phyloP scores from a whole-genome alignment of 2,329 filamentous ascomycete genomes.

The Colletotrichum kahawae region DNA sequence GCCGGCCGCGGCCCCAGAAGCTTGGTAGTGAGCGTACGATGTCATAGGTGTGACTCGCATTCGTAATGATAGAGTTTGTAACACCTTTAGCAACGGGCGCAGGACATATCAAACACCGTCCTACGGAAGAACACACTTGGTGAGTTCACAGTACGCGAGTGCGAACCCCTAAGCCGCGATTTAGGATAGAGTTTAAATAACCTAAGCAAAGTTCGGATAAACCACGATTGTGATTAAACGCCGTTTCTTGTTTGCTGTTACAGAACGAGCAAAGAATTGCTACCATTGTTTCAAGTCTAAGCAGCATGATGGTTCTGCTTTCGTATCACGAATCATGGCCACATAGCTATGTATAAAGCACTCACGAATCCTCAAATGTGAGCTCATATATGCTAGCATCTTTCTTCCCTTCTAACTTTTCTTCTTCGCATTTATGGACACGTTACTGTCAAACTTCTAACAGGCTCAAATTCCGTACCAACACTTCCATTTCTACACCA shows the following conservation, averaged over 20 bases:
- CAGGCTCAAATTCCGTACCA: accelerated
- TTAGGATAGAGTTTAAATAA: background rate
- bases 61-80: background rate
- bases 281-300: background rate
- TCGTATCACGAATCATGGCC: background rate
- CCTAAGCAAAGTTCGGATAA: background rate
- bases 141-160: background rate
- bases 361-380: background rate
- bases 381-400: too few relatives aligned
- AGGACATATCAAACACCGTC: background rate
- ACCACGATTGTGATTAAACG: background rate
- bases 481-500: background rate
- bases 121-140: too few relatives aligned
- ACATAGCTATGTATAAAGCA: background rate
- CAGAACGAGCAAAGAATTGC: background rate
- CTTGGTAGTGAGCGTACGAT: background rate
- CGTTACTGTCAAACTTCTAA: background rate
- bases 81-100: background rate
- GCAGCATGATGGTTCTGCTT: background rate
- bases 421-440: too few relatives aligned
- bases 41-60: background rate
- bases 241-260: background rate
- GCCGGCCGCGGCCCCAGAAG: background rate
- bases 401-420: too few relatives aligned
- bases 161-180: background rate